phyloP scores from a whole-genome alignment of 164 flowering plant genomes.

The Tinospora cordifolia region DNA sequence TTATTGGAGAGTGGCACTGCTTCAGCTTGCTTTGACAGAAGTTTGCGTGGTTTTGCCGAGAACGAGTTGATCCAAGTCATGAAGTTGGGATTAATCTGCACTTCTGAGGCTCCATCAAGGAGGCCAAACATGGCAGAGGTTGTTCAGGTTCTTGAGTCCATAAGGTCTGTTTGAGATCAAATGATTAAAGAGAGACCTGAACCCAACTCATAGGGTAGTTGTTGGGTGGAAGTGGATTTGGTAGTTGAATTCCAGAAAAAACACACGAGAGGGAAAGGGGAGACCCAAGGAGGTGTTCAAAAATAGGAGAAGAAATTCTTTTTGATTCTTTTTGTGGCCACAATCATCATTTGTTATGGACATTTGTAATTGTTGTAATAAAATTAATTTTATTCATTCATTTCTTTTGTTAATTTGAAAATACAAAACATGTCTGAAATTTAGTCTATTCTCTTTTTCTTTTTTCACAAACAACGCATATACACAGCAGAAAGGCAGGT shows the following conservation, averaged over 20 bases:
- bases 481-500: not conserved
- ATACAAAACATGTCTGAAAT: not conserved
- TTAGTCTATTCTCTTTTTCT: too few species aligned
- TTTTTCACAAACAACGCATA: too few species aligned
- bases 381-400: slow-evolving; percentile 29
- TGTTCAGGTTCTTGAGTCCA: slow-evolving; percentile 88
- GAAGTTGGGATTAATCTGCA: slow-evolving; percentile 87
- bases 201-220: slow-evolving; percentile 5
- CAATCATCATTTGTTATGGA: slow-evolving; percentile 27
- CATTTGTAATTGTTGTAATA: slow-evolving; percentile 28
- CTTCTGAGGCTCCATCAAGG: slow-evolving; percentile 61
- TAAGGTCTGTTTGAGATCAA: slow-evolving; percentile 45
- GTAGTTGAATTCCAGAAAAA: slow-evolving; percentile 11
- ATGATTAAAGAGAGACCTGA: not conserved
- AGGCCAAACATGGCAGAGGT: slow-evolving; percentile 99
- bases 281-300: slow-evolving; percentile 8
- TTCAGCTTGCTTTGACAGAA: slow-evolving; percentile 72
- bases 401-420: not conserved
- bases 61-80: slow-evolving; percentile 86
- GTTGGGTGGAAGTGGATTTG: slow-evolving; percentile 13
- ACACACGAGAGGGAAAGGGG: slow-evolving; percentile 5
- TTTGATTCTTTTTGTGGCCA: slow-evolving; percentile 32
- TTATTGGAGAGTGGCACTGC: slow-evolving; percentile 65
- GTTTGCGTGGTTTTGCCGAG: slow-evolving; percentile 62
- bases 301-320: slow-evolving; percentile 27